A percentile compares a stretch with the other conserved stretches of the same genome.
These are phyloP conservation scores for Heracleum sosnowskyi DNA, from an alignment of 129 eudicot genomes.

Conservation along the genomic window DNA sequence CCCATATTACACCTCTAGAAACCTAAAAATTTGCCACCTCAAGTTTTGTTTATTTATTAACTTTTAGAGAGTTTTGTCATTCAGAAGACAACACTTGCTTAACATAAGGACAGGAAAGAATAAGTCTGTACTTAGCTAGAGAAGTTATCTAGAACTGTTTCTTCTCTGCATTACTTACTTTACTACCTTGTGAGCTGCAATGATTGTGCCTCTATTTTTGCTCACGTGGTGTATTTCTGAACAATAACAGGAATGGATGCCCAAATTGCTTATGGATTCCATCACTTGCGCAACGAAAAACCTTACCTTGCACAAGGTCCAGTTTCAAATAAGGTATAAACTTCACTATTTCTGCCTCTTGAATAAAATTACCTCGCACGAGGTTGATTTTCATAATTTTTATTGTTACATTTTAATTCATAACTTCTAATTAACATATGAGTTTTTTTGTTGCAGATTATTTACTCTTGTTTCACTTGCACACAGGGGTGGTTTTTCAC, in stretches of 20 bases:
- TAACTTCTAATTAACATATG: not conserved
- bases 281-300: slow-evolving; percentile 78
- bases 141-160: not conserved
- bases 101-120: not conserved
- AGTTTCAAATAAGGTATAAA: slow-evolving; percentile 70
- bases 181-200: not conserved
- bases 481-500: slow-evolving; percentile 99
- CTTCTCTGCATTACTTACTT: not conserved
- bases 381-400: not conserved
- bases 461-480: slow-evolving; percentile 84
- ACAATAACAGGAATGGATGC: slow-evolving; percentile 88
- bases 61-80: not conserved
- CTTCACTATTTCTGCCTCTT: not conserved
- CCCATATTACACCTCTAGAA: not conserved
- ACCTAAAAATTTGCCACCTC: not conserved
- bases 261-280: slow-evolving; percentile 96
- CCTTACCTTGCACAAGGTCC: slow-evolving; percentile 98
- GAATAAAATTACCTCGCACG: not conserved
- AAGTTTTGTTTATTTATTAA: not conserved
- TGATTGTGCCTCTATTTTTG: not conserved
- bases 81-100: not conserved
- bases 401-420: not conserved
- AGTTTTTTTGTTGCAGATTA: slow-evolving; percentile 38
- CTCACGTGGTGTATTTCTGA: not conserved
- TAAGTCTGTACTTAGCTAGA: not conserved